These are phyloP conservation scores for Orychophragmus violaceus DNA, from an alignment of 345 rosid species.

Conservation along the genomic window DNA sequence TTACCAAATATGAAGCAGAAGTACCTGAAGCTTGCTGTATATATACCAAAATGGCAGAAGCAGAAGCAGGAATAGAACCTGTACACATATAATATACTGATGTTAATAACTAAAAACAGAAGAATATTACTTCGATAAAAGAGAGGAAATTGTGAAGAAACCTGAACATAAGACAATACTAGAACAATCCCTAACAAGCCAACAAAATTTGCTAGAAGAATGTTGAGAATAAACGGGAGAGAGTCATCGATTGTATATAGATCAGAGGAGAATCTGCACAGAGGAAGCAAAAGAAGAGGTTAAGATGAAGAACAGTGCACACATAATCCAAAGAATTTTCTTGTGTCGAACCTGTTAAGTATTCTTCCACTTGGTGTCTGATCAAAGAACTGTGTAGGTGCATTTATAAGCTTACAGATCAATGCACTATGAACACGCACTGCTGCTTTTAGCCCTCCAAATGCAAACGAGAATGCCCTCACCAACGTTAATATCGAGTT, in stretches of 20 bases:
- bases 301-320: constrained; percentile 7
- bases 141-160: constrained; percentile 25
- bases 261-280: constrained; percentile 80
- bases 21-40: constrained; percentile 88
- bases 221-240: constrained; percentile 91
- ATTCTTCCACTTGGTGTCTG: constrained; percentile 96
- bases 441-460: constrained; percentile 84
- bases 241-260: constrained; percentile 92
- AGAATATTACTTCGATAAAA: neutral
- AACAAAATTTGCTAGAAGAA: constrained; percentile 86
- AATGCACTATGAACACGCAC: constrained; percentile 58
- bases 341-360: constrained; percentile 69
- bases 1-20: neutral
- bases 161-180: constrained; percentile 90
- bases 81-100: constrained; percentile 15
- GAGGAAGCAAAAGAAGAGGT: neutral
- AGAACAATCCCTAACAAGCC: constrained; percentile 77
- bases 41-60: constrained; percentile 85
- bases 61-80: constrained; percentile 77
- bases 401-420: constrained; percentile 61
- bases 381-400: constrained; percentile 81
- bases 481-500: constrained; percentile 70
- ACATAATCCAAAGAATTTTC: neutral
- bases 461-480: constrained; percentile 96
- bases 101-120: neutral